These are phyloP conservation scores for Phytophthora cajani DNA, from an alignment of 352 stramenopile genomes.

Conservation along the genomic window DNA sequence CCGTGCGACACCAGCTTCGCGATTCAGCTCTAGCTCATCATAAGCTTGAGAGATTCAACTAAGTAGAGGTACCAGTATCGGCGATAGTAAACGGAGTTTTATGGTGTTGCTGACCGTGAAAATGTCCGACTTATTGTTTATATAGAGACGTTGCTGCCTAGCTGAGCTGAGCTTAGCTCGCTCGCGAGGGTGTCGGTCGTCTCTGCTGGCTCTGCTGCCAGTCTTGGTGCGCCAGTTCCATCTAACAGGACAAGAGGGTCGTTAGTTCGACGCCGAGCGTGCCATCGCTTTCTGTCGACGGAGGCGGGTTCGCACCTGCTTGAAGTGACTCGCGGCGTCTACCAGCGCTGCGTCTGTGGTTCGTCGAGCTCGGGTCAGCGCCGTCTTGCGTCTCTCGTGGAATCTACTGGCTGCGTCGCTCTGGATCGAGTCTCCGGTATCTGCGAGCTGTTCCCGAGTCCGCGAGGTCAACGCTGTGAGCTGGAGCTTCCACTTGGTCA, in stretches of 20 bases:
- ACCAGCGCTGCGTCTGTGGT: constrained; percentile 52
- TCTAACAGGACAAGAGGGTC: constrained; percentile 42
- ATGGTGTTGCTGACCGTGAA: constrained; percentile 4
- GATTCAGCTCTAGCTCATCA: constrained; percentile 45
- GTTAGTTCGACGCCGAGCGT: constrained; percentile 21
- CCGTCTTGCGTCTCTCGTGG: constrained; percentile 23
- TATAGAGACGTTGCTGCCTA: not conserved
- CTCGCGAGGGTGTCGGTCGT: constrained; percentile 40
- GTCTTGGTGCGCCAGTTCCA: constrained; percentile 62
- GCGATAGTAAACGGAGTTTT: not conserved
- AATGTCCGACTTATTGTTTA: constrained; percentile 24
- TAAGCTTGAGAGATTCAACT: too few relatives aligned
- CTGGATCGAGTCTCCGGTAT: constrained; percentile 28
- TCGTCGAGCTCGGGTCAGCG: constrained; percentile 39
- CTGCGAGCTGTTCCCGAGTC: constrained; percentile 46
- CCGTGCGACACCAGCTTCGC: constrained; percentile 63
- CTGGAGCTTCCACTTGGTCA: constrained; percentile 62
- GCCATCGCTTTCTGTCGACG: constrained; percentile 2
- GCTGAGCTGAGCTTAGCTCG: constrained; percentile 17
- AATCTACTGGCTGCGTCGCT: constrained; percentile 25
- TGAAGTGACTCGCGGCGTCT: constrained; percentile 59
- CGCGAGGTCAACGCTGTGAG: constrained; percentile 54
- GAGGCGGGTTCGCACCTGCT: constrained; percentile 46
- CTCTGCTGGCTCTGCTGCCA: constrained; percentile 58
- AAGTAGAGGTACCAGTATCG: not conserved